Evolutionary conservation across 2,329 filamentous ascomycete species (phyloP), one percentile per base, ranked within the genome.

Genomic region (Colletotrichum salicis): DNA sequence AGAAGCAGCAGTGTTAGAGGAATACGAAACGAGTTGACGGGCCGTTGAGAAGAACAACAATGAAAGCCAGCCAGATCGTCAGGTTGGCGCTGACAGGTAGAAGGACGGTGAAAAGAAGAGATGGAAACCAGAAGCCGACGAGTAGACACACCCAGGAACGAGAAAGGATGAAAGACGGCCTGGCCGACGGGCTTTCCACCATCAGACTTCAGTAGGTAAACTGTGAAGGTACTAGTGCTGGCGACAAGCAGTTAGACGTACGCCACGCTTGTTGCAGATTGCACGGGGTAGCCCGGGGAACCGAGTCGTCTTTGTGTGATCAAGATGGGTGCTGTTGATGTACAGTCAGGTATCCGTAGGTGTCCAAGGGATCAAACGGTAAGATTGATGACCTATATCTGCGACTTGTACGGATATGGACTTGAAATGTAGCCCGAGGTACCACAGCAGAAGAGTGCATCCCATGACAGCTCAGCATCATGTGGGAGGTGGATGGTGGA

Each of bases 221-320:
- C 13, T 41, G 35, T 41, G 13, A 15, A 41, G 37, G 37, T n/a
- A 15, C 31, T 54, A 29, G 45, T 24, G 45, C 31, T 22, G 52
- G 31, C 33, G 54, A 35, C 54, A 37, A 33, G 13, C 33, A 59
- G 45, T 56, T 58, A 54, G n/a, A 60, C 55, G 55, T 60, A 62
- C 67, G 55, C n/a, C 48, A 56, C 41, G 55, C 48, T 27, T 65
- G 67, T 66, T 55, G 51, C 62, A 70, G 56, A 60, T n/a, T 2
- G 33, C 7, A 51, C 31, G 48, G n/a, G 61, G 56, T 45, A 24
- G 29, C 64, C 64, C 24, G 57, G 31, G 57, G 22, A 61, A 57
- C 35, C 29, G 65, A 37, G 54, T 54, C 58, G 51, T 56, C 56
- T 58, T 35, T 22, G 56, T 59, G 56, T 27, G 56, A 22, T 35